Conservation (phyloP, 768 basidiomycete species). For the Paxillus ammoniavirescens region DNA sequence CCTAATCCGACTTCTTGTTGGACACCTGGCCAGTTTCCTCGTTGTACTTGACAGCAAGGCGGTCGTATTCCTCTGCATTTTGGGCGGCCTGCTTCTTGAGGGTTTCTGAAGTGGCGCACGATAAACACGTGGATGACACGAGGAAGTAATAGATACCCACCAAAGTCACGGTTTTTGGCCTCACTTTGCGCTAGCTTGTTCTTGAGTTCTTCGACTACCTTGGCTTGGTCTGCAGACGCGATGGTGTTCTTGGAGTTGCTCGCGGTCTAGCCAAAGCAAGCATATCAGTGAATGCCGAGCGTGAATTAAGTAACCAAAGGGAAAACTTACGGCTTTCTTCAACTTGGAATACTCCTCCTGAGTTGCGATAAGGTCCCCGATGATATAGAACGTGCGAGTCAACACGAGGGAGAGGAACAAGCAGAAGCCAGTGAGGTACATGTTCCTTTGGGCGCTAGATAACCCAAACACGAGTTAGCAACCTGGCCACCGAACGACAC, state of each 20-base stretch:
- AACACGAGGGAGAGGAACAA: constrained; percentile 95
- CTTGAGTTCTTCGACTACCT: constrained; percentile 65
- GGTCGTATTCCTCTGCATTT: constrained; percentile 78
- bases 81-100: constrained; percentile 81
- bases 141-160: constrained; percentile 34
- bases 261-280: constrained; percentile 29
- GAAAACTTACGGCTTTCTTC: constrained; percentile 52
- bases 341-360: constrained; percentile 87
- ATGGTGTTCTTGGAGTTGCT: constrained; percentile 30
- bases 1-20: constrained; percentile 66
- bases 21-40: constrained; percentile 57
- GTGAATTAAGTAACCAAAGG: neutral
- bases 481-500: neutral
- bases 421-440: constrained; percentile 90
- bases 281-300: neutral
- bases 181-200: constrained; percentile 58
- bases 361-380: constrained; percentile 85
- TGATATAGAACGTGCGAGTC: constrained; percentile 89
- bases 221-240: constrained; percentile 21
- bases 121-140: neutral
- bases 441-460: constrained; percentile 79
- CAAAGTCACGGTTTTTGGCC: constrained; percentile 62
- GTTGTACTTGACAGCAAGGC: constrained; percentile 78
- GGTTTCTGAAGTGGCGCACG: constrained; percentile 46
- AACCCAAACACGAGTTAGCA: neutral